phyloP scores from a whole-genome alignment of 2,329 filamentous ascomycete species.

The Cytospora paraplurivora region DNA sequence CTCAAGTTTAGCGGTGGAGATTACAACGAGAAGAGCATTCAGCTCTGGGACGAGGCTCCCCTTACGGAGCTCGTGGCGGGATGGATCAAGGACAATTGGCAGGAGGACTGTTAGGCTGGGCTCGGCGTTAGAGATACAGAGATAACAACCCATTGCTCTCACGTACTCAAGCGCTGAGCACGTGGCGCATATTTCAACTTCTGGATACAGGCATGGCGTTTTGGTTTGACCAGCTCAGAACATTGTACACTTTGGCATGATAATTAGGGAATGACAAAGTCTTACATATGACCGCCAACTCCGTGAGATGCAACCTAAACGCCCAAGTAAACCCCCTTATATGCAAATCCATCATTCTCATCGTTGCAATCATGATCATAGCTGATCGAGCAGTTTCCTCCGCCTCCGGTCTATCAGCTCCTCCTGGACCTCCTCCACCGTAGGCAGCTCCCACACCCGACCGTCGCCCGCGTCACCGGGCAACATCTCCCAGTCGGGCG shows the following conservation, averaged over 20 bases:
- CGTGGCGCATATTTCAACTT: background rate
- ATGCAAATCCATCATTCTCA: background rate
- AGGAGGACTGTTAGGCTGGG: constrained; percentile 44
- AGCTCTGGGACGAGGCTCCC: constrained; percentile 54
- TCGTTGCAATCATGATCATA: constrained; percentile 42
- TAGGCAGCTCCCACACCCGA: constrained; percentile 78
- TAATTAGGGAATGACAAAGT: constrained; percentile 6
- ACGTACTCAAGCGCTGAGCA: constrained; percentile 11
- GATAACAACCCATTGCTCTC: background rate
- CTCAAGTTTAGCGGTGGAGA: constrained; percentile 62
- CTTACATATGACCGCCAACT: constrained; percentile 20
- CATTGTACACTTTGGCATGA: constrained; percentile 11
- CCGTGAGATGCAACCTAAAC: constrained; percentile 21
- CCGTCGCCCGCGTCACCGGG: constrained; percentile 88
- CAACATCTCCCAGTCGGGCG: constrained; percentile 78
- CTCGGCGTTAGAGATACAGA: background rate
- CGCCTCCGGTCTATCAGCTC: constrained; percentile 87
- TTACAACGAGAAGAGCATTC: constrained; percentile 51
- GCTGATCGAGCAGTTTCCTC: constrained; percentile 80
- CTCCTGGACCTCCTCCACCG: constrained; percentile 88
- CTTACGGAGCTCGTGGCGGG: constrained; percentile 57
- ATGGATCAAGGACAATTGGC: constrained; percentile 65
- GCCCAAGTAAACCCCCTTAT: background rate
- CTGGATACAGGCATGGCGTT: constrained; percentile 10
- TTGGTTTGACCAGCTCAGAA: background rate